Conservation (phyloP, 768 basidiomycete species). For the Phylloporus arenicola region DNA sequence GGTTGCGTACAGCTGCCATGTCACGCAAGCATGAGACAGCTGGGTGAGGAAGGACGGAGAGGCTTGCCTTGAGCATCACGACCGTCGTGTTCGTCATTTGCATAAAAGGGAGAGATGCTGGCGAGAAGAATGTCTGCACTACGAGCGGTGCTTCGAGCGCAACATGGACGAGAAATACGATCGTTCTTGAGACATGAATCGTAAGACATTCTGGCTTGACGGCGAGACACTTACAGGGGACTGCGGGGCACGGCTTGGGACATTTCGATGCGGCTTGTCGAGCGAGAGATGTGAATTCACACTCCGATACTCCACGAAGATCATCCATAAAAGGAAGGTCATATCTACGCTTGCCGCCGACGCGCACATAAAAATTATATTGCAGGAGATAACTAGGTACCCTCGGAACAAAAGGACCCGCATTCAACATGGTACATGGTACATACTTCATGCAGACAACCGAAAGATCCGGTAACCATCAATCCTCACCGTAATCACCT, state of each 20-base stretch:
- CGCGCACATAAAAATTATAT: neutral
- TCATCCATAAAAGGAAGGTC: constrained; percentile 19
- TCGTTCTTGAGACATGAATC: constrained; percentile 37
- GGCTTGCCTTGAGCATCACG: constrained; percentile 62
- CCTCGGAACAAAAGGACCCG: neutral
- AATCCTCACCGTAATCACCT: constrained; percentile 30
- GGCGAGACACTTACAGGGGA: constrained; percentile 34
- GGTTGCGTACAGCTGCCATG: constrained; percentile 59
- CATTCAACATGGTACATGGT: constrained; percentile 11
- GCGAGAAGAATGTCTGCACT: constrained; percentile 67
- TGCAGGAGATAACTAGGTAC: neutral
- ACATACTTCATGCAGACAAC: constrained; percentile 4
- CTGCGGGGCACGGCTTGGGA: constrained; percentile 27
- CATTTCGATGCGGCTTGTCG: constrained; percentile 6
- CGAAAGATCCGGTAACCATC: neutral
- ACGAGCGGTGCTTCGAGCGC: constrained; percentile 75
- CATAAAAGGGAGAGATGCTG: constrained; percentile 62
- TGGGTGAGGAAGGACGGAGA: constrained; percentile 4
- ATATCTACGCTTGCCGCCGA: neutral
- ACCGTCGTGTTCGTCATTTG: constrained; percentile 80
- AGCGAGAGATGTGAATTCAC: constrained; percentile 3
- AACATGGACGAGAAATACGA: constrained; percentile 73
- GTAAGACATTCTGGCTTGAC: neutral
- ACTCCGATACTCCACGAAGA: constrained; percentile 25
- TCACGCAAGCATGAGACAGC: neutral